Conservation (phyloP, 345 rosid species). For the Populus pruinosa region DNA sequence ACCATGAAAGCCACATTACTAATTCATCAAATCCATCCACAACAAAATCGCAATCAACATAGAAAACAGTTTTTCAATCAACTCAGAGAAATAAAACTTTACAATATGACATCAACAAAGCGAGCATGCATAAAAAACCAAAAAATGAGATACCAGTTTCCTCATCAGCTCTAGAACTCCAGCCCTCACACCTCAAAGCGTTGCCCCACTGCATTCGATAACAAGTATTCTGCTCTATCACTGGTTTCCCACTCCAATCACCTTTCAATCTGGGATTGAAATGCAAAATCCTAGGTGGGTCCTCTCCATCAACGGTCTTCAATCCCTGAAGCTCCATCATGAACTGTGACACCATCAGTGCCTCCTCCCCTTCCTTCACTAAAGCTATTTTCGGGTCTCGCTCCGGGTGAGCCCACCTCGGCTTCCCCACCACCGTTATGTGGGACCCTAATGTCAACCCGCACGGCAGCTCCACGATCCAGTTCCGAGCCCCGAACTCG, state of each 20-base stretch:
- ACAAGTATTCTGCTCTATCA: conserved; percentile 91
- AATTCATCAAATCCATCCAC: background rate
- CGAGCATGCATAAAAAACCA: background rate
- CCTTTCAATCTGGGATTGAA: conserved; percentile 89
- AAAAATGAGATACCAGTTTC: conserved; percentile 57
- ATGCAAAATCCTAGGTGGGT: conserved; percentile 83
- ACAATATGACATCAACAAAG: background rate
- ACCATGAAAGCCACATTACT: background rate
- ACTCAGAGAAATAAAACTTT: background rate
- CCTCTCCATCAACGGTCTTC: conserved; percentile 89
- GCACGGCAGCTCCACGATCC: conserved; percentile 70
- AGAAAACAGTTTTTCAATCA: background rate
- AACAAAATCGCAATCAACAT: background rate
- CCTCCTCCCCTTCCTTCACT: conserved; percentile 46
- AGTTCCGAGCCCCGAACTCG: conserved; percentile 40
- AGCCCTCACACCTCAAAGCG: conserved; percentile 78
- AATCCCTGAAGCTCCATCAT: conserved; percentile 84
- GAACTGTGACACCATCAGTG: conserved; percentile 76
- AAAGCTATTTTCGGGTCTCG: conserved; percentile 50
- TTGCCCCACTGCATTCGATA: conserved; percentile 94
- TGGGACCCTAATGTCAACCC: conserved; percentile 87
- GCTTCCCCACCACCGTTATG: conserved; percentile 72
- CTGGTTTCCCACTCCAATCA: conserved; percentile 83
- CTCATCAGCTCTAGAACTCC: conserved; percentile 72
- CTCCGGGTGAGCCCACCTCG: conserved; percentile 60